Percentiles rank a stretch among this genome's conserved stretches.
These are phyloP conservation scores for Sedum album DNA, from an alignment of 164 flowering plant genomes.

Conservation along the genomic window DNA sequence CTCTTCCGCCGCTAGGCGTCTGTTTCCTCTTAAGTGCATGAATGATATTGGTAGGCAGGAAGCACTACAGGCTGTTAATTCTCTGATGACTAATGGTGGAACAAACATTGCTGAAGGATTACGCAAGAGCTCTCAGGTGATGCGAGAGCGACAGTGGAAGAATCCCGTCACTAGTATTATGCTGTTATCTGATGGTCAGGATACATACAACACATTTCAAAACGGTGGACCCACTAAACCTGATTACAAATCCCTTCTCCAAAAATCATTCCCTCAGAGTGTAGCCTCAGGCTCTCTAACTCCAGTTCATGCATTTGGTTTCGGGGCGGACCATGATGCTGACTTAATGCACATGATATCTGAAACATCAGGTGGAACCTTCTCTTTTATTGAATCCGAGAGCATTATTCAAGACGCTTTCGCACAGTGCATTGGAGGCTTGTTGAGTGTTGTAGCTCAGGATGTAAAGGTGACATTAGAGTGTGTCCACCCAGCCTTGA, in stretches of 20 bases:
- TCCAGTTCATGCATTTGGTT: constrained; percentile 90
- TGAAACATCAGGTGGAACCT: constrained; percentile 90
- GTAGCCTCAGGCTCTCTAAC: constrained; percentile 33
- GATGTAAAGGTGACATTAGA: constrained; percentile 43
- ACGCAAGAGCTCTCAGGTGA: constrained; percentile 68
- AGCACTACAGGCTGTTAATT: constrained; percentile 78
- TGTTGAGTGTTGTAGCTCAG: constrained; percentile 52
- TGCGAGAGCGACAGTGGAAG: constrained; percentile 48
- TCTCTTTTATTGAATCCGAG: constrained; percentile 67
- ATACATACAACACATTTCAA: constrained; percentile 46
- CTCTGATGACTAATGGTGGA: constrained; percentile 71
- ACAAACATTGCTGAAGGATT: constrained; percentile 90
- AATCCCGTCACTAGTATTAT: neutral
- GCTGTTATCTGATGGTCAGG: constrained; percentile 18
- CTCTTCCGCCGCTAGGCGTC: constrained; percentile 82
- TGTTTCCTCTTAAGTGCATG: constrained; percentile 79
- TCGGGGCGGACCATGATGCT: constrained; percentile 74
- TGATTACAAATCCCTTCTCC: constrained; percentile 52
- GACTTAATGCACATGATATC: constrained; percentile 80
- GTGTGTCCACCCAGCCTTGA: constrained; percentile 40
- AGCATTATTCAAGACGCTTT: constrained; percentile 61
- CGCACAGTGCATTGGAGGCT: constrained; percentile 69
- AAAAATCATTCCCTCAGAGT: constrained; percentile 29
- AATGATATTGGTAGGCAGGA: constrained; percentile 60
- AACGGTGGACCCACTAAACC: constrained; percentile 24